phyloP scores from a whole-genome alignment of 2,329 filamentous ascomycete species.

The Alternaria sp. region DNA sequence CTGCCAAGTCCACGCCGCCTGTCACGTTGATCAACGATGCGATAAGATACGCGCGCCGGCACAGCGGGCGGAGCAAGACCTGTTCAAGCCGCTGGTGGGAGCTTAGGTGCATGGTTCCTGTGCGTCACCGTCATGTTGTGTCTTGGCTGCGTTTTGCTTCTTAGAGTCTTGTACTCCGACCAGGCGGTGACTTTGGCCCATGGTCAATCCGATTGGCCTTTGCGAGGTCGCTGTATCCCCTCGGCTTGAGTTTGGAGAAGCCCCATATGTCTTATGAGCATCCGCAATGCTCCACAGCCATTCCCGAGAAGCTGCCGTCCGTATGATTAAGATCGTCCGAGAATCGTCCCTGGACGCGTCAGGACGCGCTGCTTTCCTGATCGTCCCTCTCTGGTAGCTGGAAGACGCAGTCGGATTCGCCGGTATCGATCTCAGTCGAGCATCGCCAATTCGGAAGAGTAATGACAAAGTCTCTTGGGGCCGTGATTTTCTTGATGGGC shows the following conservation, averaged over 20 bases:
- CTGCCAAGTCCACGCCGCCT: conserved; percentile 21
- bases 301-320: neutral
- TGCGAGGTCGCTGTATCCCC: neutral
- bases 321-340: neutral
- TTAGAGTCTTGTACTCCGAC: neutral
- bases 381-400: conserved; percentile 4
- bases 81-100: conserved; percentile 1
- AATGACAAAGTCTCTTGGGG: conserved; percentile 20
- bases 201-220: neutral
- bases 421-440: conserved; percentile 15
- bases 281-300: neutral
- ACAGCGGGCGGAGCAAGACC: conserved; percentile 4
- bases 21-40: conserved; percentile 23
- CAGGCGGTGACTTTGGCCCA: neutral
- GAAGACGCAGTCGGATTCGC: conserved; percentile 14
- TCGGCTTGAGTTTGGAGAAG: neutral
- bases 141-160: conserved; percentile 11
- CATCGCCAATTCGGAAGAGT: conserved; percentile 23
- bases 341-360: neutral
- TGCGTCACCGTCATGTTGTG: conserved; percentile 4
- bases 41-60: conserved; percentile 17
- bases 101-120: neutral
- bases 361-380: neutral
- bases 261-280: neutral
- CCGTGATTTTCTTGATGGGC: conserved; percentile 19